Conservation (phyloP, 1,139 yeast species). For the Candida gigantensis region DNA sequence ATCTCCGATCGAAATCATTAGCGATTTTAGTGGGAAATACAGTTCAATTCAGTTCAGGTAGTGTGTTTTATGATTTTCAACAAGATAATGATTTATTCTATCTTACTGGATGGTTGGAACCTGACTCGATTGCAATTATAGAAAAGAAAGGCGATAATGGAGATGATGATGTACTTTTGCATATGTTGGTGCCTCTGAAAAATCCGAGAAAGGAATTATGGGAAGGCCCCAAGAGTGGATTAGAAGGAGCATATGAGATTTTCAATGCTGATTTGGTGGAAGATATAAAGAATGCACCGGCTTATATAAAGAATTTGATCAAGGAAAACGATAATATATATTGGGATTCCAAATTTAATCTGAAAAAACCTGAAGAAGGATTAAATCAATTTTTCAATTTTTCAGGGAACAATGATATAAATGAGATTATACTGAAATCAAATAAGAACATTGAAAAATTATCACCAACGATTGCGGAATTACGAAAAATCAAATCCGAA, state of each 20-base stretch:
- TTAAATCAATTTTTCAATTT: constrained; percentile 14
- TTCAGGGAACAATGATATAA: constrained; percentile 9
- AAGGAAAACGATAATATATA: constrained; percentile 49
- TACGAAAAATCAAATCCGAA: constrained; percentile 71
- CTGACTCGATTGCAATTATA: constrained; percentile 74
- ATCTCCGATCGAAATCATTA: constrained; percentile 63
- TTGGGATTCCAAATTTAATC: constrained; percentile 41
- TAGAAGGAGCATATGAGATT: constrained; percentile 74
- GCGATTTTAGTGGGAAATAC: constrained; percentile 76
- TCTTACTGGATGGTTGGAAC: constrained; percentile 92
- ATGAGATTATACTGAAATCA: constrained; percentile 22
- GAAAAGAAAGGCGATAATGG: constrained; percentile 56
- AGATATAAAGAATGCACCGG: constrained; percentile 44
- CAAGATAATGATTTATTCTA: constrained; percentile 89
- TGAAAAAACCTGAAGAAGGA: constrained; percentile 8
- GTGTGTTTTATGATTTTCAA: constrained; percentile 88
- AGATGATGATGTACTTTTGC: constrained; percentile 55
- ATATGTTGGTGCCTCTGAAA: constrained; percentile 86
- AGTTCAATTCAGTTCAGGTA: constrained; percentile 79
- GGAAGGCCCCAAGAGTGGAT: constrained; percentile 94
- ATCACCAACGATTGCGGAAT: constrained; percentile 49
- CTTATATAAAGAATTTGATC: constrained; percentile 48
- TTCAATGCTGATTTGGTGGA: constrained; percentile 85
- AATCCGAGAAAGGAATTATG: constrained; percentile 78
- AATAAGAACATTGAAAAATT: constrained; percentile 46